Percentiles rank a stretch among this genome's conserved stretches.
These are phyloP conservation scores for Neurospora sp. DNA, from an alignment of 495 filamentous ascomycete species.

Conservation along the genomic window DNA sequence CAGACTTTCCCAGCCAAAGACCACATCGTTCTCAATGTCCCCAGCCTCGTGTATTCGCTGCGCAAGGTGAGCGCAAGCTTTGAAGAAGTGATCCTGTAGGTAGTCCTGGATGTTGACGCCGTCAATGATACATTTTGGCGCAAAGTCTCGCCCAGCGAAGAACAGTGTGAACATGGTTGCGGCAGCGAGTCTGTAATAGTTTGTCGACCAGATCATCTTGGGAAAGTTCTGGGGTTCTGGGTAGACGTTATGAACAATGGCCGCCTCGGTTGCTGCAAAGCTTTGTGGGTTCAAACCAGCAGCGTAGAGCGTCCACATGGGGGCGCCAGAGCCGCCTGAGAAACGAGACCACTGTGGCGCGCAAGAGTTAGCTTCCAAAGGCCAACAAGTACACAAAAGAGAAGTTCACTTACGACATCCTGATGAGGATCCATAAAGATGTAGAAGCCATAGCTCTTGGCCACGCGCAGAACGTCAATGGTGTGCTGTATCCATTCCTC, in stretches of 20 bases:
- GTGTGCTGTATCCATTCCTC: conserved; percentile 90
- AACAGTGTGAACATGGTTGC: conserved; percentile 92
- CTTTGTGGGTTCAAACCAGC: conserved; percentile 76
- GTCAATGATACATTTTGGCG: conserved; percentile 91
- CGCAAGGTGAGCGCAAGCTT: conserved; percentile 70
- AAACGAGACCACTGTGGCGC: conserved; percentile 74
- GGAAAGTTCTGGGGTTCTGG: conserved; percentile 80
- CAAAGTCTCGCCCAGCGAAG: conserved; percentile 86
- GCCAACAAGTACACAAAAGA: background rate
- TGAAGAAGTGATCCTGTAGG: conserved; percentile 77
- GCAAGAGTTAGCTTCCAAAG: background rate
- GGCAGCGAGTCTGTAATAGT: conserved; percentile 80
- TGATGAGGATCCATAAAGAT: conserved; percentile 98
- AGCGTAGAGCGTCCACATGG: conserved; percentile 96
- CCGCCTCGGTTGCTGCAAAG: conserved; percentile 81
- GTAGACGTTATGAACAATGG: conserved; percentile 89
- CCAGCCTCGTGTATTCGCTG: conserved; percentile 81
- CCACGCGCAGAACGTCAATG: conserved; percentile 68
- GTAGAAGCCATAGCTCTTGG: conserved; percentile 86
- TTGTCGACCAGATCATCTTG: conserved; percentile 99
- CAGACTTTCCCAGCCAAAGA: conserved; percentile 91
- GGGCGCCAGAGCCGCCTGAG: conserved; percentile 87
- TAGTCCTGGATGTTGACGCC: conserved; percentile 95
- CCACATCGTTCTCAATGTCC: conserved; percentile 73
- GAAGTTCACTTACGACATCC: conserved; percentile 60